Conservation (phyloP, 192 early-diverging fungal species). For the Pilaira anomala region DNA sequence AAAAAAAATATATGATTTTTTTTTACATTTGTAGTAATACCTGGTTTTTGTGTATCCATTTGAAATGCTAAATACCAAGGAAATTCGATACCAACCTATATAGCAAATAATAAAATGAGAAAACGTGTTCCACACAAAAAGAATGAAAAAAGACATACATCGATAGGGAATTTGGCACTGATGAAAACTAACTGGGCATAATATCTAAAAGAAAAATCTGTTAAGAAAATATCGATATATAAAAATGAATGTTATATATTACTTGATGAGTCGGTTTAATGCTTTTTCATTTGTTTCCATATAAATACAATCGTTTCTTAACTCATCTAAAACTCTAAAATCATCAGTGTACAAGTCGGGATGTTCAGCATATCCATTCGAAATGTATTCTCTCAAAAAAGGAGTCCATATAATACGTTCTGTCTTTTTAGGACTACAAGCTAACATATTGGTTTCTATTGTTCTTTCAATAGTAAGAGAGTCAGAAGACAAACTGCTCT, state of each 20-base stretch:
- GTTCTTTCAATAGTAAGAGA: background rate
- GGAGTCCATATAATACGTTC: slow-evolving; percentile 58
- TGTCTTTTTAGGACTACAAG: slow-evolving; percentile 55
- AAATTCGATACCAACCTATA: slow-evolving; percentile 63
- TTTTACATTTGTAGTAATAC: slow-evolving; percentile 24
- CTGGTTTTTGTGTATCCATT: slow-evolving; percentile 47
- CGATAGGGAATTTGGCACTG: slow-evolving; percentile 82
- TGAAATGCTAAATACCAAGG: slow-evolving; percentile 69
- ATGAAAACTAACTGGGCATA: slow-evolving; percentile 84
- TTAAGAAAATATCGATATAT: background rate
- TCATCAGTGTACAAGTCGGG: slow-evolving; percentile 84
- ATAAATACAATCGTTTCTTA: slow-evolving; percentile 67
- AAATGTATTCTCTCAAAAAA: slow-evolving; percentile 66
- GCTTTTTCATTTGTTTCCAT: slow-evolving; percentile 61
- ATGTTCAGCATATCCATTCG: slow-evolving; percentile 77
- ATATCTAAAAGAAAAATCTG: slow-evolving; percentile 52
- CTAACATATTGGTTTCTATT: slow-evolving; percentile 51
- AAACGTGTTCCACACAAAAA: background rate
- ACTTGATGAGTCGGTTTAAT: slow-evolving; percentile 65
- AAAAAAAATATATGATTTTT: no score
- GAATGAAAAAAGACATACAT: slow-evolving; percentile 53
- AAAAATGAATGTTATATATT: slow-evolving; percentile 12
- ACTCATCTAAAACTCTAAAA: slow-evolving; percentile 75
- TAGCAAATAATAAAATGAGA: slow-evolving; percentile 5
- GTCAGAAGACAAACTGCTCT: no score